phyloP scores from a whole-genome alignment of 1,284 basidiomycete genomes.

The Puccinia horiana region DNA sequence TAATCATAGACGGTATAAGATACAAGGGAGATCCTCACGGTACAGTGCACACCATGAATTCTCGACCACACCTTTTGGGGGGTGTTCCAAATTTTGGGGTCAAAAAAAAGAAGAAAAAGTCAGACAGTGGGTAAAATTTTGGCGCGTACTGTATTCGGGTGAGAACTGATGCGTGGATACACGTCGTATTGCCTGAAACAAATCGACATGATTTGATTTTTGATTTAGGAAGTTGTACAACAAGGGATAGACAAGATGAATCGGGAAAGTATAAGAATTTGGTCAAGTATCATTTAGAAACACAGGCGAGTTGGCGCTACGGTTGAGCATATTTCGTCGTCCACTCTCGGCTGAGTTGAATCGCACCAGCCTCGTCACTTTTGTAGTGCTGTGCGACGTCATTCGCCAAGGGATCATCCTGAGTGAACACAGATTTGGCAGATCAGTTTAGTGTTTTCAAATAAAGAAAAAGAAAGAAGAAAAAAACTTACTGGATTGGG shows the following conservation, averaged over 20 bases:
- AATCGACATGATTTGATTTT: not conserved
- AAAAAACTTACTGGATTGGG: constrained; percentile 72
- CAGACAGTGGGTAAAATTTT: not conserved
- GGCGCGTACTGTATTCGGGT: not conserved
- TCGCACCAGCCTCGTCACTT: constrained; percentile 89
- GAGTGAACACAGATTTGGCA: not conserved
- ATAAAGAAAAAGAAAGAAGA: not conserved
- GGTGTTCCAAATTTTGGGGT: not conserved
- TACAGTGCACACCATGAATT: too few species aligned
- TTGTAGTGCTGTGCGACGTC: constrained; percentile 96
- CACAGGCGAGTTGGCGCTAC: not conserved
- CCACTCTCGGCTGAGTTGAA: constrained; percentile 86
- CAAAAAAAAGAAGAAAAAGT: not conserved
- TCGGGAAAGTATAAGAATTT: not conserved
- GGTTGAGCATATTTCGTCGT: constrained; percentile 73
- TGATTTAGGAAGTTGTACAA: constrained; percentile 9
- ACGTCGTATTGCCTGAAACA: not conserved
- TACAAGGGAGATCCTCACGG: too few species aligned
- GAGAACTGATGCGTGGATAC: not conserved
- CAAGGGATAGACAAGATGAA: not conserved
- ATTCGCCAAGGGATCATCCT: constrained; percentile 93
- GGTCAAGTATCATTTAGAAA: not conserved
- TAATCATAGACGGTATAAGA: too few species aligned
- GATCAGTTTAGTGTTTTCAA: not conserved
- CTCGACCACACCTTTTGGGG: too few species aligned